These are phyloP conservation scores for Oxalis stricta DNA, from an alignment of 441 rosid genomes.

Conservation along the genomic window DNA sequence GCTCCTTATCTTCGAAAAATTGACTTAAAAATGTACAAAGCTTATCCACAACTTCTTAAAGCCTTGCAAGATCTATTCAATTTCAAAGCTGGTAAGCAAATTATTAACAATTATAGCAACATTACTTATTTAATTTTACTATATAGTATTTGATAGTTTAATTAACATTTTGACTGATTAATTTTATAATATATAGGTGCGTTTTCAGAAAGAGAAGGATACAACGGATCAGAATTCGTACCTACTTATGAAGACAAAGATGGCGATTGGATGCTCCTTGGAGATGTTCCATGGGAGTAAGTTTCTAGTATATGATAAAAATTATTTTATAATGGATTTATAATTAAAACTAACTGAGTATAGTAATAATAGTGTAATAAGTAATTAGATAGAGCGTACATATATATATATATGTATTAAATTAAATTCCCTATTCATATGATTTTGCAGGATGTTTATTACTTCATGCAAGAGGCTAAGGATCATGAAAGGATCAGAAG, in stretches of 20 bases:
- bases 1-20: conserved; percentile 35
- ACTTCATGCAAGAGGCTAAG: conserved; percentile 39
- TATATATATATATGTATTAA: too few species aligned
- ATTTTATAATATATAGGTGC: conserved; percentile 2
- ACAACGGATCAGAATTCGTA: conserved; percentile 22
- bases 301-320: too few species aligned
- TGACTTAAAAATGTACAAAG: conserved; percentile 23
- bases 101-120: background rate
- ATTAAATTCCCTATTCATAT: too few species aligned
- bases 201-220: conserved; percentile 21
- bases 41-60: conserved; percentile 22
- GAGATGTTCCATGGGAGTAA: conserved; percentile 44
- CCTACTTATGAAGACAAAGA: conserved; percentile 41
- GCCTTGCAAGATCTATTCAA: conserved; percentile 28
- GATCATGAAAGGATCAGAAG: conserved; percentile 46
- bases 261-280: conserved; percentile 38
- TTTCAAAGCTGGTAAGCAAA: conserved; percentile 15
- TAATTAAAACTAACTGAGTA: too few species aligned
- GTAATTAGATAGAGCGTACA: too few species aligned
- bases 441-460: conserved; percentile 40
- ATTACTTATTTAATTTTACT: background rate
- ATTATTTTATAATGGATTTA: too few species aligned
- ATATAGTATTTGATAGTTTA: background rate
- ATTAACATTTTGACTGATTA: background rate
- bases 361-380: too few species aligned